phyloP scores from a whole-genome alignment of 345 rosid species.

The Gossypium arboreum region DNA sequence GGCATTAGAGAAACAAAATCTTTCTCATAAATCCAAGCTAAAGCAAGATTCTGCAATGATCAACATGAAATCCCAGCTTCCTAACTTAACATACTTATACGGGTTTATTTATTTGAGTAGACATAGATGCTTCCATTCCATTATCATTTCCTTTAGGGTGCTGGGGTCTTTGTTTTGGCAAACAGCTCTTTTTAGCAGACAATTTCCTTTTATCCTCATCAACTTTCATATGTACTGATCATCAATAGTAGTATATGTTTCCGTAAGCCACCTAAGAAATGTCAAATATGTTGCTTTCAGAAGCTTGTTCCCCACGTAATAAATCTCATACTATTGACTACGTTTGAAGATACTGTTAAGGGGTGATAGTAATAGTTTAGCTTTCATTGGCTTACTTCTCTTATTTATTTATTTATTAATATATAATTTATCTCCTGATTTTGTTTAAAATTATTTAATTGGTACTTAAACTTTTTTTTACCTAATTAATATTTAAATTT shows the following conservation, averaged over 20 bases:
- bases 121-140: conserved; percentile 21
- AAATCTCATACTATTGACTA: neutral
- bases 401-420: neutral
- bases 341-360: neutral
- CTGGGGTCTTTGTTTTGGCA: neutral
- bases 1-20: too few relatives aligned
- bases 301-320: too few relatives aligned
- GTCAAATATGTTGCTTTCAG: conserved; percentile 29
- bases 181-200: neutral
- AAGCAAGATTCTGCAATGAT: conserved; percentile 10
- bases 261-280: conserved; percentile 4
- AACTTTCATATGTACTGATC: neutral
- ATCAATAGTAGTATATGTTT: neutral
- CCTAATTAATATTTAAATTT: accelerated
- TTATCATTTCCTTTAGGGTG: neutral
- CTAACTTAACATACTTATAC: neutral
- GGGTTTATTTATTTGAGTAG: conserved; percentile 6
- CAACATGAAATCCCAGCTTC: neutral
- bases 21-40: conserved; percentile 1
- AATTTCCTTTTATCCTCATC: conserved; percentile 8
- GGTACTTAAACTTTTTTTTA: too few relatives aligned
- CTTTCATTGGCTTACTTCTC: neutral
- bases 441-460: too few relatives aligned
- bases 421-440: neutral
- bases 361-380: neutral